Base-by-base conservation (phyloP, 73 alveolate species). In the Tetrahymena malaccensis region DNA sequence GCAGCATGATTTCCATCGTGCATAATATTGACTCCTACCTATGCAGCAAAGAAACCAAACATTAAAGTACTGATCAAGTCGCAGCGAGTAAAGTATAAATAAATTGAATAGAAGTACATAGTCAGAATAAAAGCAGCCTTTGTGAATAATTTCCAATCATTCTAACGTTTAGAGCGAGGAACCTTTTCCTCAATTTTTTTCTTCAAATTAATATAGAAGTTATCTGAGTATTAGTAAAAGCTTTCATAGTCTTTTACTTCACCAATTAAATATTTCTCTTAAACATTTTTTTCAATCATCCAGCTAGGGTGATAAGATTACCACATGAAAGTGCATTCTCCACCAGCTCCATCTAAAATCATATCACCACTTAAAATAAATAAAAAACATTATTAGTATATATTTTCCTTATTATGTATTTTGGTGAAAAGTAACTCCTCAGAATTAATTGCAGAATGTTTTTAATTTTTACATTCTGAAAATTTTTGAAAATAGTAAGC, bases 1-100 rank as follows among this genome's bases (percentile, higher is more conserved):
- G 99, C 99, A 95, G 56, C 93, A 94, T 97, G 99, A 83, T 97
- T 97, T 43, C 99, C 99, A 94, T 97, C 99, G 55, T 97, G 99
- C 99, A 97, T 97, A 12, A 97, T 97, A 93, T 97, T 97, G 9
- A 97, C 99, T 85, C 98, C 99, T 35, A 97, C 97, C 89, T 97
- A 96, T 17, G 97, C 95, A 38, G 97, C 95, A 43, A 89, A 56
- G 70, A 97, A 94, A 13, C 98, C 99, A 33, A 95, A 96, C 85
- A 97, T 43, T 35, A 94, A 58, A 38, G 99, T 98, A 21, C 97
- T 94, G 70, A 97, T 35, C 94, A 95, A 94, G 7, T 96, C 94
- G n/a, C 96, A 85, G 93, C 43, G 40, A 31, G 84, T 34, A n/a
- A 96, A 31, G 96, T 97, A 97, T 38, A 44, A 50, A 95, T 94